phyloP scores from a whole-genome alignment of 352 stramenopile species.

The Phytophthora ramorum region DNA sequence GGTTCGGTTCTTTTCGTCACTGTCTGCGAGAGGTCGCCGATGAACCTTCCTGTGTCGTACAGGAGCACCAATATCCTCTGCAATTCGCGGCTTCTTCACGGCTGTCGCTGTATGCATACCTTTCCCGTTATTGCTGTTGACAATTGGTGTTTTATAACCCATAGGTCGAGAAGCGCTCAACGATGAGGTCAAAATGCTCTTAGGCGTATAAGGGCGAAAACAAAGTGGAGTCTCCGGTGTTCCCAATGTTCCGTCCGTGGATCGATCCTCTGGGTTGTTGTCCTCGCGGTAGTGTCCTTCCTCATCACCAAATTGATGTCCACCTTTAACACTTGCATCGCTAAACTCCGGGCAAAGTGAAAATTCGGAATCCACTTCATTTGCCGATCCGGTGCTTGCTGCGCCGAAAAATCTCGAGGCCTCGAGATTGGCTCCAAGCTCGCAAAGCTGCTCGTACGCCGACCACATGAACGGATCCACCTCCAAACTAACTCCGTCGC shows the following conservation, averaged over 20 bases:
- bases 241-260: constrained; percentile 31
- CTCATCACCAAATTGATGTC: constrained; percentile 14
- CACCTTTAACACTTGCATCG: constrained; percentile 2
- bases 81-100: constrained; percentile 67
- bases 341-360: constrained; percentile 12
- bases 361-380: constrained; percentile 12
- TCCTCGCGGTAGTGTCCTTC: constrained; percentile 18
- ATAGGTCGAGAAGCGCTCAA: constrained; percentile 21
- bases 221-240: constrained; percentile 39
- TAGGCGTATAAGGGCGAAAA: constrained; percentile 34
- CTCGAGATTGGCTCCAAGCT: constrained; percentile 88
- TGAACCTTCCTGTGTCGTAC: constrained; percentile 56
- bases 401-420: constrained; percentile 68
- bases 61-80: constrained; percentile 37
- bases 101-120: constrained; percentile 37
- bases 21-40: constrained; percentile 62
- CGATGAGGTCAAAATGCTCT: constrained; percentile 13
- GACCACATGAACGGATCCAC: constrained; percentile 93
- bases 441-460: constrained; percentile 93
- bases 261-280: constrained; percentile 40
- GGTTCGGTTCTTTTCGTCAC: constrained; percentile 54
- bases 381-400: constrained; percentile 26
- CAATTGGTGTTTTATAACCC: constrained; percentile 46
- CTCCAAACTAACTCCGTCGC: constrained; percentile 70
- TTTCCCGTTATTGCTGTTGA: constrained; percentile 19